Conservation (phyloP, 305 asterid genomes). For the Fraxinus xanthoxyloides region DNA sequence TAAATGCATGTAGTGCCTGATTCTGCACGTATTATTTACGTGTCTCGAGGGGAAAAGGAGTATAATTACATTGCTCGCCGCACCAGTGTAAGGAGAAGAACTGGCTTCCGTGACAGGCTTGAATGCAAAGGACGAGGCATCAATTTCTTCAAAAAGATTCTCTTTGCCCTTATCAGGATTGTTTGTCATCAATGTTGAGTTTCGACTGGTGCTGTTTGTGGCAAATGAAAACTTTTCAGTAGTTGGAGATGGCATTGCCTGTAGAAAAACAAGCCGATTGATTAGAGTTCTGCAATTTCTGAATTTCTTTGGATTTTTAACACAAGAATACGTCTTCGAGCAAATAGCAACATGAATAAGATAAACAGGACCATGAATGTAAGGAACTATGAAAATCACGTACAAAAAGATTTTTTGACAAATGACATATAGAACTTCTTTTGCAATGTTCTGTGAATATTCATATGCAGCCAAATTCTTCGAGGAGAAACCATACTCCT, state of each 20-base stretch:
- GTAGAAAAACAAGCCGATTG: background rate
- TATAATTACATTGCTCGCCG: conserved; percentile 22
- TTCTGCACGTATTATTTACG: background rate
- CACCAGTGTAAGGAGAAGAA: background rate
- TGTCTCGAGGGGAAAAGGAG: background rate
- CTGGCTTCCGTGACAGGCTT: background rate
- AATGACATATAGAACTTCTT: background rate
- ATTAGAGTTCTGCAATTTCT: background rate
- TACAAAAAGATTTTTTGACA: background rate
- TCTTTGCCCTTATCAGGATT: conserved; percentile 42
- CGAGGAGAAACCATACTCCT: background rate
- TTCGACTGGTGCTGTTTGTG: conserved; percentile 14
- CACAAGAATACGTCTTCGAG: background rate
- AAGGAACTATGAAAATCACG: background rate
- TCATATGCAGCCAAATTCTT: background rate
- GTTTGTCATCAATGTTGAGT: background rate
- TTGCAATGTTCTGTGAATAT: background rate
- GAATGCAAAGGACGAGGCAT: background rate
- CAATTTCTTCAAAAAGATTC: conserved; percentile 14
- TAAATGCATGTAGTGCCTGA: background rate
- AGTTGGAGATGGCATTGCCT: background rate
- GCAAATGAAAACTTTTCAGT: background rate
- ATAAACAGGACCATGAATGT: background rate
- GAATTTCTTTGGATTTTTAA: background rate
- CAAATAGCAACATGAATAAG: background rate